Percentiles rank a stretch among this genome's conserved stretches.
Evolutionary conservation across 2,329 filamentous ascomycete species (phyloP).

Genomic region (Botrytis elliptica): DNA sequence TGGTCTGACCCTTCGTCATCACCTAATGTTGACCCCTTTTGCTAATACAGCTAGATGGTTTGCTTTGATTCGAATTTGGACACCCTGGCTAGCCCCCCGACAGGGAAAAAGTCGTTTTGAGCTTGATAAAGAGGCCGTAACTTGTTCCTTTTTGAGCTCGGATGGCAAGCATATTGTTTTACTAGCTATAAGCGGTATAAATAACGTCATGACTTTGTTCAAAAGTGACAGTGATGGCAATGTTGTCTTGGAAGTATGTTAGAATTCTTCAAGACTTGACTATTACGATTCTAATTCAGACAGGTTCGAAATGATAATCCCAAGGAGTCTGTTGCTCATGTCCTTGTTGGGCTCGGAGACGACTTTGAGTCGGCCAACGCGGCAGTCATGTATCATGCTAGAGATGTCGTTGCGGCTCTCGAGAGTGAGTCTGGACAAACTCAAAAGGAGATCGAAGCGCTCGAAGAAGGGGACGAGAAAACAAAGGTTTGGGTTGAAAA

Average conservation of each 20-base stretch:
- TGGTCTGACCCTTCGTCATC: slow-evolving; percentile 15
- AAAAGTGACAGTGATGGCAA: slow-evolving; percentile 63
- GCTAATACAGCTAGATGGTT: slow-evolving; percentile 62
- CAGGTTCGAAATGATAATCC: slow-evolving; percentile 66
- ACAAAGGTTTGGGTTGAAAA: slow-evolving; percentile 67
- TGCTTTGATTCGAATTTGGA: slow-evolving; percentile 74
- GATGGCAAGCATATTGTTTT: slow-evolving; percentile 75
- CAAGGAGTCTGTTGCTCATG: slow-evolving; percentile 52
- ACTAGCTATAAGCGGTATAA: slow-evolving; percentile 72
- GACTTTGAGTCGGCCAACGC: slow-evolving; percentile 74
- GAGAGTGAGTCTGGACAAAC: slow-evolving; percentile 47
- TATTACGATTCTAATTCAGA: slow-evolving; percentile 8
- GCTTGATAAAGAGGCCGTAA: slow-evolving; percentile 73
- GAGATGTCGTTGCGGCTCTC: slow-evolving; percentile 56
- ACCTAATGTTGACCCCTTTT: neutral
- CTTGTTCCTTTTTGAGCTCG: slow-evolving; percentile 72
- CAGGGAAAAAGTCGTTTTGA: slow-evolving; percentile 69
- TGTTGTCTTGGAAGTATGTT: slow-evolving; percentile 61
- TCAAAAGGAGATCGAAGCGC: slow-evolving; percentile 47
- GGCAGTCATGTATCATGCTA: slow-evolving; percentile 84
- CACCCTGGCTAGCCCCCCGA: slow-evolving; percentile 83
- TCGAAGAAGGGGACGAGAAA: slow-evolving; percentile 49
- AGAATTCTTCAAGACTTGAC: slow-evolving; percentile 24
- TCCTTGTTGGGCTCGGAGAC: slow-evolving; percentile 70
- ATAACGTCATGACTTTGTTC: slow-evolving; percentile 69